Conservation (phyloP, 441 rosid species). For the Manihot esculenta region DNA sequence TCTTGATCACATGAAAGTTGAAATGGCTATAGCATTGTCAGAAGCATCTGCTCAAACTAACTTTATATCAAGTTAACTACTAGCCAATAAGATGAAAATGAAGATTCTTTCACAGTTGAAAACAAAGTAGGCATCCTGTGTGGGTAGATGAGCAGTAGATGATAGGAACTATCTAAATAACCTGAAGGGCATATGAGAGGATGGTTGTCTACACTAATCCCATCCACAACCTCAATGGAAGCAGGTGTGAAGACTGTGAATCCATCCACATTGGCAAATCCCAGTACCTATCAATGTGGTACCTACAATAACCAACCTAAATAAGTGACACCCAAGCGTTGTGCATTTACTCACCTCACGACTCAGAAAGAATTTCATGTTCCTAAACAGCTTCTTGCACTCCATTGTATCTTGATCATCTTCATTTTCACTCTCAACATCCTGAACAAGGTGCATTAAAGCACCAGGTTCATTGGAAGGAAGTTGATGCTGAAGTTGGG, state of each 20-base stretch:
- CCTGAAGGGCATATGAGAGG: not conserved
- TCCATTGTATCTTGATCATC: constrained; percentile 75
- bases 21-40: not conserved
- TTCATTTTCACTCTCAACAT: constrained; percentile 54
- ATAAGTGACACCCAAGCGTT: not conserved
- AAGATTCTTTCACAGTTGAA: not conserved
- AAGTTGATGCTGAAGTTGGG: constrained; percentile 93
- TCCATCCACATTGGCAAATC: not conserved
- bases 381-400: constrained; percentile 68
- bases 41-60: not conserved
- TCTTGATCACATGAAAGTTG: constrained; percentile 9
- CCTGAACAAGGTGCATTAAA: constrained; percentile 78
- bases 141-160: too few relatives aligned
- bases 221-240: not conserved
- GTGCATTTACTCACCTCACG: constrained; percentile 73
- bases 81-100: not conserved
- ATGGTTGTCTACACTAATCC: not conserved
- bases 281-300: too few relatives aligned
- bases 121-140: too few relatives aligned
- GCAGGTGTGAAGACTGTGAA: not conserved
- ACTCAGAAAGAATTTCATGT: constrained; percentile 73
- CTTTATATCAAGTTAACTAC: not conserved
- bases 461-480: constrained; percentile 90
- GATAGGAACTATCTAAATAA: not conserved
- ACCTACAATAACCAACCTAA: not conserved